Evolutionary conservation across 352 stramenopile species (phyloP).

Genomic region (Thraustochytrium striatum): DNA sequence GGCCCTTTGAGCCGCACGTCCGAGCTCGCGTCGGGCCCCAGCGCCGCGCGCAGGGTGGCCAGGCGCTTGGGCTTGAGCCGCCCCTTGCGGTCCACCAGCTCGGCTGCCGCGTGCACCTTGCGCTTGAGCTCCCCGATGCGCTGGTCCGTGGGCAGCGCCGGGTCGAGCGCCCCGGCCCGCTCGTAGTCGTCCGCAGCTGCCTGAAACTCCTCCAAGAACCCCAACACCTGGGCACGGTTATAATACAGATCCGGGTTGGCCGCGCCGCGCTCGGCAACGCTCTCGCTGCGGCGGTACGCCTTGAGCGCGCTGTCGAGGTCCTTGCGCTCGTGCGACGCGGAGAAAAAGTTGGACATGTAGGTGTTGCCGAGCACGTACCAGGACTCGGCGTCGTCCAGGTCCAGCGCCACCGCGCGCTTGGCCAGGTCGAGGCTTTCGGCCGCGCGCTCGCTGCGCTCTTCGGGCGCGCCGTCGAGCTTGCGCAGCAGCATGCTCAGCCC

Average conservation of each 20-base stretch:
- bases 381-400: conserved; percentile 47
- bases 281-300: conserved; percentile 44
- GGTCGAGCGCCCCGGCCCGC: conserved; percentile 23
- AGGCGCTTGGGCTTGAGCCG: conserved; percentile 49
- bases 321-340: neutral
- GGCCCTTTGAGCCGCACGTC: too few species aligned
- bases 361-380: conserved; percentile 52
- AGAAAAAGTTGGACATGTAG: conserved; percentile 41
- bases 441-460: conserved; percentile 12
- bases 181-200: conserved; percentile 29
- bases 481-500: conserved; percentile 48
- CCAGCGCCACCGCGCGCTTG: conserved; percentile 21
- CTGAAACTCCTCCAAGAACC: conserved; percentile 42
- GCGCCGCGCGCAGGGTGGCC: neutral
- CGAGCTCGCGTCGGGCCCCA: neutral
- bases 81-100: conserved; percentile 8
- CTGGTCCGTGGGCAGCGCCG: neutral
- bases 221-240: conserved; percentile 37
- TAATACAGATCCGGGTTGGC: conserved; percentile 49
- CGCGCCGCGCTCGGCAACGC: neutral
- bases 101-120: neutral
- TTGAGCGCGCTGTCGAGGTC: conserved; percentile 41
- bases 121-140: neutral
- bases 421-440: conserved; percentile 2
- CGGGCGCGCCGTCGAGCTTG: neutral